Evolutionary conservation across 345 rosid genomes (phyloP), one percentile per base, ranked within the genome.

Genomic region (Ceriops tagal): DNA sequence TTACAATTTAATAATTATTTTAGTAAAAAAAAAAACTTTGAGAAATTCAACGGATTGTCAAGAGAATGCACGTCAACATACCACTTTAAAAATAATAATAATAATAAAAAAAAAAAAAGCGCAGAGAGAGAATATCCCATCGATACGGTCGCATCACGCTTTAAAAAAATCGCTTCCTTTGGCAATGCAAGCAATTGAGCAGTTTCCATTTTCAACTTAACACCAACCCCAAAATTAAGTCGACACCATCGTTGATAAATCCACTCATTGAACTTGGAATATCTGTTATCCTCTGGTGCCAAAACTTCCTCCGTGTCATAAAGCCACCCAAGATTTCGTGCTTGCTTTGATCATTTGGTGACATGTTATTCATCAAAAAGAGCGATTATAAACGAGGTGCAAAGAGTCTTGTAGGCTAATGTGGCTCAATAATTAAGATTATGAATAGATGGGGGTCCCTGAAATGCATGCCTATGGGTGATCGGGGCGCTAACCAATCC

Each of bases 341-440:
- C 66, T 51, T 22, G 66, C 53, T 58, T 65, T 49, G 66, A 72
- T 72, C 61, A 71, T 71, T 62, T 3, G 3, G 5, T 13, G 49
- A 56, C 46, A 30, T 15, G 56, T 51, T 47, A 22, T 65, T 78
- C 65, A 65, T 49, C 20, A 55, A 13, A 32, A 53, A 16, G 64
- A 43, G 68, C 46, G 18, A 27, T 51, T 75, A 13, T 5, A 1
- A 49, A 60, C 51, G 7, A 22, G 46, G 11, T 21, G 26, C 66
- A 47, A 55, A 67, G 55, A 27, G 52, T 20, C 16, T 62, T 28
- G 21, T 8, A 3, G 51, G 11, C 10, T 21, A 61, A 3, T 62
- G 62, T 63, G 72, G 35, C 65, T 78, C 28, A 39, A 71, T 67
- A 53, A 75, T 67, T 53, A 71, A 32, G 71, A 59, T 72, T 59